A percentile compares a stretch with the other conserved stretches of the same genome.
phyloP scores from a whole-genome alignment of 805 yeast species.

The Clavispora fructus region DNA sequence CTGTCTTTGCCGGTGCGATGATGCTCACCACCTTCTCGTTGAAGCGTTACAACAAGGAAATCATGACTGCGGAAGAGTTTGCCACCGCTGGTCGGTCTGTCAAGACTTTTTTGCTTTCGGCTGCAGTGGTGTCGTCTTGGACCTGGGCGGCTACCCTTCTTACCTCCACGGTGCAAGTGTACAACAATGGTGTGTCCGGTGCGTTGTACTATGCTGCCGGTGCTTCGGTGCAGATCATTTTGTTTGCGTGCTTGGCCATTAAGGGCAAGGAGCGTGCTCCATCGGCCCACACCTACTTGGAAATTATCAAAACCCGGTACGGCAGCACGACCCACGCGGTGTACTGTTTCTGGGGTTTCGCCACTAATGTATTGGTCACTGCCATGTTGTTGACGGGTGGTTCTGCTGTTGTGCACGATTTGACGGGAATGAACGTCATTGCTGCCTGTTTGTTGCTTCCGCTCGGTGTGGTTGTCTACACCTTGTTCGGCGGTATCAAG shows the following conservation, averaged over 20 bases:
- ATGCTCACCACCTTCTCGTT: constrained; percentile 64
- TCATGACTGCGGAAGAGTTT: constrained; percentile 89
- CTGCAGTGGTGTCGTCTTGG: constrained; percentile 94
- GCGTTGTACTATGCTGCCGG: constrained; percentile 87
- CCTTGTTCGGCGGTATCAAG: constrained; percentile 41
- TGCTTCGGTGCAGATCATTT: constrained; percentile 81
- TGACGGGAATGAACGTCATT: constrained; percentile 78
- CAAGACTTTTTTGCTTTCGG: constrained; percentile 75
- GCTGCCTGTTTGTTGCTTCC: constrained; percentile 85
- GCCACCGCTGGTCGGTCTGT: constrained; percentile 90
- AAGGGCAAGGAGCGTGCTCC: constrained; percentile 89
- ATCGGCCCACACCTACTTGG: constrained; percentile 85
- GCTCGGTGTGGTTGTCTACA: constrained; percentile 56
- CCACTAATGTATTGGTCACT: constrained; percentile 84
- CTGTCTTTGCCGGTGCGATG: constrained; percentile 75
- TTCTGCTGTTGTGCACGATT: constrained; percentile 70
- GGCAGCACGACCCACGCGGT: constrained; percentile 71
- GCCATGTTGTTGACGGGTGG: constrained; percentile 93
- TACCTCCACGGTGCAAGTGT: constrained; percentile 74
- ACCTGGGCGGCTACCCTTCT: constrained; percentile 67
- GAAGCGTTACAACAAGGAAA: constrained; percentile 75
- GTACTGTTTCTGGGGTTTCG: constrained; percentile 74
- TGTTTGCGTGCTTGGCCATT: constrained; percentile 83
- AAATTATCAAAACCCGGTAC: constrained; percentile 74
- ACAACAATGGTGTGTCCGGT: constrained; percentile 70